Conservation (phyloP, 2,329 filamentous ascomycete genomes). For the Xylariaceae sp. region DNA sequence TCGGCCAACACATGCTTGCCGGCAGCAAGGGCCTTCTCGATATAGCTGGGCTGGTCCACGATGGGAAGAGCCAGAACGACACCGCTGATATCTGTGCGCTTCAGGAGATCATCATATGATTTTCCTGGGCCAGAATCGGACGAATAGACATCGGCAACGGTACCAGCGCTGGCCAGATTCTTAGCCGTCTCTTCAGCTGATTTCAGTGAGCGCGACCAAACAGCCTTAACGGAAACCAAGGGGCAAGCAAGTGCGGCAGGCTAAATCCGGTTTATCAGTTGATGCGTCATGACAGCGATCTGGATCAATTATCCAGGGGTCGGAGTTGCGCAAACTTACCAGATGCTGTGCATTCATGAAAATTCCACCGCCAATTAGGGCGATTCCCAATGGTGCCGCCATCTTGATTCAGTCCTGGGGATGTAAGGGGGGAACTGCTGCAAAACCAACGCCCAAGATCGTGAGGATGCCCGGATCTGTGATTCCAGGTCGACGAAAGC, state of each 20-base stretch:
- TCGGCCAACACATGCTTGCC: conserved; percentile 67
- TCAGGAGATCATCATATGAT: conserved; percentile 40
- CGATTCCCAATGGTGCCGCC: conserved; percentile 42
- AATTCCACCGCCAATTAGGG: conserved; percentile 53
- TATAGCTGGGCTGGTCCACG: conserved; percentile 51
- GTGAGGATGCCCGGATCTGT: no score
- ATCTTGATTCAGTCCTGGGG: conserved; percentile 16
- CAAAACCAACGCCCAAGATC: no score
- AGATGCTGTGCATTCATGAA: conserved; percentile 52
- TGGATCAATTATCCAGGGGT: neutral
- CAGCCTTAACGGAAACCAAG: conserved; percentile 45
- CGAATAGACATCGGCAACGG: conserved; percentile 29
- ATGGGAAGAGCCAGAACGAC: conserved; percentile 53
- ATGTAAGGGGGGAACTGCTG: neutral
- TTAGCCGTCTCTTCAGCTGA: conserved; percentile 41
- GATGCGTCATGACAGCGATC: neutral
- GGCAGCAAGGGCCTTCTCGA: conserved; percentile 54
- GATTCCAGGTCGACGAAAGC: neutral
- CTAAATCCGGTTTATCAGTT: conserved; percentile 23
- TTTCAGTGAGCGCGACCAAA: conserved; percentile 50
- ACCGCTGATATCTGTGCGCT: conserved; percentile 40
- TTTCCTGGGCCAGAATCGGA: conserved; percentile 33
- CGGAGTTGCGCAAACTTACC: conserved; percentile 27
- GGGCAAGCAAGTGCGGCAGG: conserved; percentile 47
- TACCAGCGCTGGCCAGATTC: conserved; percentile 25